Base-by-base conservation (phyloP, 2,329 filamentous ascomycete genomes). In the Acrocalymma vagum region DNA sequence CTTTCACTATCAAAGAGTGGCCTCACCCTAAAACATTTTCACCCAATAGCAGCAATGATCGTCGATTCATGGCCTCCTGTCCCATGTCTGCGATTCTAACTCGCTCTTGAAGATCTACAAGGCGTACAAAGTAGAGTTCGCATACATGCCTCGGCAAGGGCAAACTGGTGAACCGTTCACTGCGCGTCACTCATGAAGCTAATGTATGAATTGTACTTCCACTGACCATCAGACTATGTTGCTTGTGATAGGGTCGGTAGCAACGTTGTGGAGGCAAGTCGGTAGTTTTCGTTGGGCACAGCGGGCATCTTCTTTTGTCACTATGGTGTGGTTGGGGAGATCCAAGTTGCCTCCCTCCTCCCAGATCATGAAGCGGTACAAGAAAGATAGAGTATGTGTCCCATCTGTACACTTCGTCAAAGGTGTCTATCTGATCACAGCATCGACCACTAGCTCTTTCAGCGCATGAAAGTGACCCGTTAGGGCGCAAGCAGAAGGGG, bases 81-180 rank as follows among this genome's bases (percentile, higher is more conserved):
- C 31, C 26, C 31, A n/a, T 23, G 9, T 9, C 26, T 10, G 10
- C 14, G 21, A 15, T 25, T 11, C 23, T 46, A 26, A 29, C 29
- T 39, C 30, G 24, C 33, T 21, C 17, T 22, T 22, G 29, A 16
- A 14, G 21, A 34, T 37, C 27, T n/a, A n/a, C n/a, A n/a, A n/a
- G n/a, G n/a, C n/a, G n/a, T n/a, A 14, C 16, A 30, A 34, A 38
- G 20, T 31, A 34, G 21, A 29, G 38, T 37, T 29, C 33, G 34
- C 26, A 42, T 17, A 31, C 31, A 34, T 27, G 22, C 28, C 29
- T 33, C 32, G 38, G 47, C 42, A 47, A 51, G 47, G 42, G 38
- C 42, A 50, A 25, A 9, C 26, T 16, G 23, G 32, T 41, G 42
- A 47, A 34, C 47, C 36, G 43, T 51, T 42, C 37, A 26, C 34